phyloP scores from a whole-genome alignment of 257 asterid genomes.

The Catharanthus roseus region DNA sequence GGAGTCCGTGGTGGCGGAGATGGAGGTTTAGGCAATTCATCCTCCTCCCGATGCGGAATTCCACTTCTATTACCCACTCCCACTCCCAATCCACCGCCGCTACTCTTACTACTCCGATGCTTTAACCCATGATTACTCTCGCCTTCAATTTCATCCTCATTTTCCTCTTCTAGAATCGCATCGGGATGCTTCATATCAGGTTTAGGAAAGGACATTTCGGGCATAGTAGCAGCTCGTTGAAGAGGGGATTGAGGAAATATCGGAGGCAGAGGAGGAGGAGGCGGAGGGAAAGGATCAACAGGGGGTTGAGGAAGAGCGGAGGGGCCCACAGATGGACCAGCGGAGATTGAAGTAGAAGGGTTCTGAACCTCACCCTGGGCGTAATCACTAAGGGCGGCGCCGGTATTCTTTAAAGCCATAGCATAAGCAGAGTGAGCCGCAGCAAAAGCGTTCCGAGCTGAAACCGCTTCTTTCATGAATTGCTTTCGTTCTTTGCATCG shows the following conservation, averaged over 20 bases:
- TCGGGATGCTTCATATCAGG: constrained; percentile 44
- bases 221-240: constrained; percentile 84
- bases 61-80: constrained; percentile 36
- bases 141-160: constrained; percentile 52
- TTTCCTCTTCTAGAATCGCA: constrained; percentile 66
- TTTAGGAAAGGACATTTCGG: constrained; percentile 52
- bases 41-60: constrained; percentile 30
- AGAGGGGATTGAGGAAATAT: constrained; percentile 39
- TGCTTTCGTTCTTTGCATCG: constrained; percentile 89
- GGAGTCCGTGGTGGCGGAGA: constrained; percentile 26
- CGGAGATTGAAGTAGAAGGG: constrained; percentile 26
- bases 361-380: constrained; percentile 71
- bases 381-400: constrained; percentile 91
- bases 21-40: constrained; percentile 31
- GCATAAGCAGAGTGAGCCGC: constrained; percentile 87
- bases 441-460: constrained; percentile 80
- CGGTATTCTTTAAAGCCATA: constrained; percentile 79
- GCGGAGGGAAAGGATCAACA: constrained; percentile 51
- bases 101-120: constrained; percentile 46
- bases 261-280: constrained; percentile 62
- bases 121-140: constrained; percentile 53
- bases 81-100: constrained; percentile 34
- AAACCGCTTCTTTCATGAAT: constrained; percentile 77
- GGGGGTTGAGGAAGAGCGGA: constrained; percentile 42
- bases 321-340: constrained; percentile 19